These are phyloP conservation scores for Comarum palustre DNA, from an alignment of 306 rosid species.

Conservation along the genomic window DNA sequence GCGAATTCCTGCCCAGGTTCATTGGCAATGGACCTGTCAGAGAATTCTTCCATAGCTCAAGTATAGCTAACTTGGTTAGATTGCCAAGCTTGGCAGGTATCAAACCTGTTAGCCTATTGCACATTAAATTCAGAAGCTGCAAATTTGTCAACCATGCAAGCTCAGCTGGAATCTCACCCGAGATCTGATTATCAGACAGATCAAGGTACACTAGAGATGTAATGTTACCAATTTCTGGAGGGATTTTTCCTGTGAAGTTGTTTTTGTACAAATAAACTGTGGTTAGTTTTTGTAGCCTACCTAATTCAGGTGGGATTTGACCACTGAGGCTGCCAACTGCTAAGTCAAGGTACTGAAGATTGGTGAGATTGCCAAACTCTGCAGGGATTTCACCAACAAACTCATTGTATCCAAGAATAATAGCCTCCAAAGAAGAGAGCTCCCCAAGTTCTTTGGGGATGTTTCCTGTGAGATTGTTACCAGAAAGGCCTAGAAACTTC, in stretches of 20 bases:
- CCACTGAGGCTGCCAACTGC: slow-evolving; percentile 75
- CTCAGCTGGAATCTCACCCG: slow-evolving; percentile 78
- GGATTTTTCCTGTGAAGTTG: slow-evolving; percentile 66
- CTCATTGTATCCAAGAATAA: slow-evolving; percentile 74
- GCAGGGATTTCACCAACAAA: slow-evolving; percentile 72
- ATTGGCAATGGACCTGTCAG: slow-evolving; percentile 66
- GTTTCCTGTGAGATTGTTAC: slow-evolving; percentile 67
- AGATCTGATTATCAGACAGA: slow-evolving; percentile 77
- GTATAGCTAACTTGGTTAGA: slow-evolving; percentile 55
- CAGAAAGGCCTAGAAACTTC: slow-evolving; percentile 79
- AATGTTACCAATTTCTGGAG: slow-evolving; percentile 60
- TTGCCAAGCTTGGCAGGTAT: slow-evolving; percentile 68
- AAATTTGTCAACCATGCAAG: slow-evolving; percentile 53
- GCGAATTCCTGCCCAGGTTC: slow-evolving; percentile 70
- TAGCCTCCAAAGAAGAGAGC: slow-evolving; percentile 63
- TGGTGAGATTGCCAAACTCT: slow-evolving; percentile 74
- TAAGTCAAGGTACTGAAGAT: slow-evolving; percentile 76
- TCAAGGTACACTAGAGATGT: slow-evolving; percentile 62
- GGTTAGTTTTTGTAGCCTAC: slow-evolving; percentile 56
- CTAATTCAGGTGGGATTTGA: slow-evolving; percentile 70
- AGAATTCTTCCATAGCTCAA: slow-evolving; percentile 72
- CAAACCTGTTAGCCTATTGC: slow-evolving; percentile 60
- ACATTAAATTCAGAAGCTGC: slow-evolving; percentile 79
- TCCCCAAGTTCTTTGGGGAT: slow-evolving; percentile 61
- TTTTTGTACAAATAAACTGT: slow-evolving; percentile 74